A percentile compares a stretch with the other conserved stretches of the same genome.
Conservation (phyloP, 768 basidiomycete species). For the Nevesoporus exiguus region DNA sequence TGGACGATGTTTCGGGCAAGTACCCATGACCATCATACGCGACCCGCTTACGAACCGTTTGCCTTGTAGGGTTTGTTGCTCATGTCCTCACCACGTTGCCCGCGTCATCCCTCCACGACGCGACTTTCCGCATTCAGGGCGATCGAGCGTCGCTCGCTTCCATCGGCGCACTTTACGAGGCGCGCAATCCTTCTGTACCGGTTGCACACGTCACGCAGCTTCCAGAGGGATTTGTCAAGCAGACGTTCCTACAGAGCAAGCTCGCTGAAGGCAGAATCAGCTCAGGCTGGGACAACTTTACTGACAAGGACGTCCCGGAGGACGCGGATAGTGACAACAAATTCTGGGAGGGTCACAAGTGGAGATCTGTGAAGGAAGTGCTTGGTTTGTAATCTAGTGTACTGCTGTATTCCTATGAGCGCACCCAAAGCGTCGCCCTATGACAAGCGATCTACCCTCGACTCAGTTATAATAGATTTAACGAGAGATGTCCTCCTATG, state of each 20-base stretch:
- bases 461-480: neutral
- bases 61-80: constrained; percentile 33
- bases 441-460: neutral
- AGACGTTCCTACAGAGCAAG: constrained; percentile 30
- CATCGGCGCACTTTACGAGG: constrained; percentile 29
- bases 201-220: constrained; percentile 24
- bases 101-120: constrained; percentile 23
- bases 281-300: constrained; percentile 33
- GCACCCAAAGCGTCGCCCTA: too few species aligned
- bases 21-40: neutral
- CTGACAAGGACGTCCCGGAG: constrained; percentile 29
- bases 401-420: neutral
- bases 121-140: constrained; percentile 37
- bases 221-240: constrained; percentile 28
- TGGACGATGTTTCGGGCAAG: constrained; percentile 35
- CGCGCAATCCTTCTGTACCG: constrained; percentile 17
- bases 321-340: constrained; percentile 31
- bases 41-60: constrained; percentile 1
- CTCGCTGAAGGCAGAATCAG: constrained; percentile 31
- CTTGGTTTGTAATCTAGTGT: constrained; percentile 19
- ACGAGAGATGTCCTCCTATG: too few species aligned
- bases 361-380: constrained; percentile 24
- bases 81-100: constrained; percentile 34
- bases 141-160: constrained; percentile 28
- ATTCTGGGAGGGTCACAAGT: constrained; percentile 29